phyloP scores from a whole-genome alignment of 768 basidiomycete species.

The Crassisporium funariophilum region DNA sequence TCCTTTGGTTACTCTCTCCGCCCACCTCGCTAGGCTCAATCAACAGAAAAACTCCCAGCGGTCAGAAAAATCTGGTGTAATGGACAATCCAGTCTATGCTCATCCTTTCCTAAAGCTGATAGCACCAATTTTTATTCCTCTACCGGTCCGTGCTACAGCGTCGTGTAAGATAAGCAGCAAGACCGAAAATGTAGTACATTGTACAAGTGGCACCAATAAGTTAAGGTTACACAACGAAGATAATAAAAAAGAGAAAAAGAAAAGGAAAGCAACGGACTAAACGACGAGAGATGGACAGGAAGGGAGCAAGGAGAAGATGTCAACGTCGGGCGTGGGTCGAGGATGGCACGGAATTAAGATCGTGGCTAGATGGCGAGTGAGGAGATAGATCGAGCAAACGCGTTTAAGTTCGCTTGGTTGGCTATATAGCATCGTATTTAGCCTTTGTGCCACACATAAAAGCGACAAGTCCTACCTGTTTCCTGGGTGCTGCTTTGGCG shows the following conservation, averaged over 20 bases:
- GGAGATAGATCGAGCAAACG: conserved; percentile 8
- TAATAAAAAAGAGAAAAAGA: conserved; percentile 23
- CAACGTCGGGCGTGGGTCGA: conserved; percentile 12
- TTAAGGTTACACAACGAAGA: conserved; percentile 39
- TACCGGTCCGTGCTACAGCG: conserved; percentile 14
- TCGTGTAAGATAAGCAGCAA: conserved; percentile 16
- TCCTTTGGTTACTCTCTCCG: background rate
- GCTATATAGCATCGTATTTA: conserved; percentile 15
- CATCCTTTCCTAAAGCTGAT: conserved; percentile 12
- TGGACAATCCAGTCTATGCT: conserved; percentile 10
- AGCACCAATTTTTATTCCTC: conserved; percentile 17
- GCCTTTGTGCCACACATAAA: conserved; percentile 1
- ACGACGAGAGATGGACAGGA: conserved; percentile 18
- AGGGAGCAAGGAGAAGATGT: conserved; percentile 9
- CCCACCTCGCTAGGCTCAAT: conserved; percentile 6
- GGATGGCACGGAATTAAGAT: conserved; percentile 18
- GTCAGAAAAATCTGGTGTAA: conserved; percentile 7
- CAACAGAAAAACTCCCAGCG: conserved; percentile 1
- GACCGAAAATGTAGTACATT: conserved; percentile 24
- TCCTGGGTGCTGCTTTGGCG: no score
- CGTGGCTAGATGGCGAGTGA: conserved; percentile 16
- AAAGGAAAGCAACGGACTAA: conserved; percentile 18
- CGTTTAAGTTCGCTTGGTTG: conserved; percentile 26
- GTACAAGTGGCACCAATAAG: conserved; percentile 39
- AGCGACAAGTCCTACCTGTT: conserved; percentile 27